Percentiles rank a stretch among this genome's conserved stretches.
These are phyloP conservation scores for Macadamia integrifolia DNA, from an alignment of 164 flowering plant genomes.

Conservation along the genomic window DNA sequence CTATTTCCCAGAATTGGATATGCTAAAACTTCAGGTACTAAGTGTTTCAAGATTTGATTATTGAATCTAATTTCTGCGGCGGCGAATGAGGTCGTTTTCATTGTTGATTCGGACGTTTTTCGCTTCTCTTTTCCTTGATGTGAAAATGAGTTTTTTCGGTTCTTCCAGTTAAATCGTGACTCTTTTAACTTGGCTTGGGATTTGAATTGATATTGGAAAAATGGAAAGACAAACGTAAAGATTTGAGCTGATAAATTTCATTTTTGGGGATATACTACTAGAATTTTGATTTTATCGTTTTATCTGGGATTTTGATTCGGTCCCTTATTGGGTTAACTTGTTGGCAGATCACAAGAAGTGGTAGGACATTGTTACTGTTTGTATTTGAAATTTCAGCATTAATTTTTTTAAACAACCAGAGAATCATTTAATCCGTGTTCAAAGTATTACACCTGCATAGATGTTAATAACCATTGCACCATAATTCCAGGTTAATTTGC, in stretches of 20 bases:
- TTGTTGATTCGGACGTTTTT: conserved; percentile 10
- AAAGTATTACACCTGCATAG: background rate
- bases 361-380: background rate
- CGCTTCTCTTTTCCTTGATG: background rate
- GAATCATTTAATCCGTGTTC: background rate
- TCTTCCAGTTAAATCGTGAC: background rate
- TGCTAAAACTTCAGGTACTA: conserved; percentile 14
- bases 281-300: background rate
- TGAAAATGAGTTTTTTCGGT: background rate
- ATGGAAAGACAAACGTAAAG: background rate
- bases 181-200: background rate
- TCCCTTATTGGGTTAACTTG: background rate
- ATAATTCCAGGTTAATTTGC: background rate
- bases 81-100: background rate
- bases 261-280: too few relatives aligned
- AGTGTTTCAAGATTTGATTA: background rate
- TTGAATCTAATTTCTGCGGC: background rate
- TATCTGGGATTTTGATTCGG: background rate
- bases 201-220: conserved; percentile 1
- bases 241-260: conserved; percentile 1
- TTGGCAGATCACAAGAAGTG: background rate
- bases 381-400: background rate
- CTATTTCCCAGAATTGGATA: background rate
- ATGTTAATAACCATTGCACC: background rate
- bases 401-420: background rate